Evolutionary conservation across 257 asterid genomes (phyloP).

Genomic region (Salvia miltiorrhiza): DNA sequence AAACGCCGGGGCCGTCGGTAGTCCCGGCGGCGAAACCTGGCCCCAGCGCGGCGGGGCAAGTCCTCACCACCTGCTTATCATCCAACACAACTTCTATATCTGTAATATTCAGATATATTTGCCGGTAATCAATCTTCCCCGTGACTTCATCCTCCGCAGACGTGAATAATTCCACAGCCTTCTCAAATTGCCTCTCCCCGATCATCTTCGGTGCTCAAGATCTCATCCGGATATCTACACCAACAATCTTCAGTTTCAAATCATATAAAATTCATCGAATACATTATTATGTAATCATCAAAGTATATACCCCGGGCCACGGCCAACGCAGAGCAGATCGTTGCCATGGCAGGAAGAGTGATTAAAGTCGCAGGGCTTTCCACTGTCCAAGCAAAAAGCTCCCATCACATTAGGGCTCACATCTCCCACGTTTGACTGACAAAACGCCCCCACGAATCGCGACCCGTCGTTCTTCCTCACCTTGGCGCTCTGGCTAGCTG

Average conservation of each 20-base stretch:
- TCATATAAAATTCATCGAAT: no score
- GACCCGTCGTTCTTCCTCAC: constrained; percentile 46
- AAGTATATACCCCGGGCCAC: constrained; percentile 49
- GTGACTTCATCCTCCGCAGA: constrained; percentile 46
- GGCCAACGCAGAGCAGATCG: constrained; percentile 58
- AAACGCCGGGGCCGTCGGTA: constrained; percentile 71
- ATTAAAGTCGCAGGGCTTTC: constrained; percentile 59
- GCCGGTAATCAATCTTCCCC: constrained; percentile 51
- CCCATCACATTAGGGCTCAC: constrained; percentile 63
- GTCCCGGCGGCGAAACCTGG: constrained; percentile 72
- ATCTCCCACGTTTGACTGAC: constrained; percentile 69
- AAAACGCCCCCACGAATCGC: constrained; percentile 56
- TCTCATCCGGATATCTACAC: constrained; percentile 52
- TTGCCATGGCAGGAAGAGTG: constrained; percentile 60
- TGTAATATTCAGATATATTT: constrained; percentile 41
- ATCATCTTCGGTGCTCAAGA: constrained; percentile 59
- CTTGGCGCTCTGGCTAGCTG: constrained; percentile 45
- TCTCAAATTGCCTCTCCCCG: constrained; percentile 55
- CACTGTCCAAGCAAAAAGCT: constrained; percentile 58
- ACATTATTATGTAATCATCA: no score
- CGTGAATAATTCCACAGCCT: constrained; percentile 46
- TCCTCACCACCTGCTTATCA: constrained; percentile 42
- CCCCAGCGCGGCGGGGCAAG: constrained; percentile 71
- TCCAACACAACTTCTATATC: constrained; percentile 40
- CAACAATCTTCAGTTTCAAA: no score